These are phyloP conservation scores for Luvunga scandens DNA, from an alignment of 345 rosid species.

Conservation along the genomic window DNA sequence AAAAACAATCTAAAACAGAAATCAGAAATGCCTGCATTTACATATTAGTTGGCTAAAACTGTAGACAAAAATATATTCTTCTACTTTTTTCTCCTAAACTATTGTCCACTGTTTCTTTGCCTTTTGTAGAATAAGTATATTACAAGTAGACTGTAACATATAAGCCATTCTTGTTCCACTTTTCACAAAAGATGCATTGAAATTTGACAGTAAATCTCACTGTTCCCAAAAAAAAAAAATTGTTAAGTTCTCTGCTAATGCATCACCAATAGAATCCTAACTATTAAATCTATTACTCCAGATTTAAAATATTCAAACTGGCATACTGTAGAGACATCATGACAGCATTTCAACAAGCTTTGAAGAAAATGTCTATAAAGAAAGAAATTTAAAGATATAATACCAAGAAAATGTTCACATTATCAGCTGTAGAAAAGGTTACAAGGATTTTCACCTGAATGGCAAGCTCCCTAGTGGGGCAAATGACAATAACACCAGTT, in stretches of 20 bases:
- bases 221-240: background rate
- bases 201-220: background rate
- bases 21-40: background rate
- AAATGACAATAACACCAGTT: slow-evolving; percentile 80
- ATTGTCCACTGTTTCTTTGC: background rate
- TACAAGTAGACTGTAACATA: background rate
- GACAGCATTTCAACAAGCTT: background rate
- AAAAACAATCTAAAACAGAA: background rate
- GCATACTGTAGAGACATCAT: background rate
- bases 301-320: background rate
- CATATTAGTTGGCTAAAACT: background rate
- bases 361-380: background rate
- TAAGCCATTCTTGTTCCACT: background rate
- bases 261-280: background rate
- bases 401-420: background rate
- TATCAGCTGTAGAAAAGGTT: background rate
- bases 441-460: slow-evolving; percentile 59
- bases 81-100: background rate
- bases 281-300: background rate
- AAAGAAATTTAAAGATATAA: background rate
- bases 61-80: background rate
- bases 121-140: background rate
- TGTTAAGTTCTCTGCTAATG: background rate
- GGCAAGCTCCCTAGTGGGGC: slow-evolving; percentile 98
- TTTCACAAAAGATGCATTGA: background rate